Evolutionary conservation across 768 basidiomycete genomes (phyloP), one percentile per base, ranked within the genome.

Genomic region (Agaricus bisporus): DNA sequence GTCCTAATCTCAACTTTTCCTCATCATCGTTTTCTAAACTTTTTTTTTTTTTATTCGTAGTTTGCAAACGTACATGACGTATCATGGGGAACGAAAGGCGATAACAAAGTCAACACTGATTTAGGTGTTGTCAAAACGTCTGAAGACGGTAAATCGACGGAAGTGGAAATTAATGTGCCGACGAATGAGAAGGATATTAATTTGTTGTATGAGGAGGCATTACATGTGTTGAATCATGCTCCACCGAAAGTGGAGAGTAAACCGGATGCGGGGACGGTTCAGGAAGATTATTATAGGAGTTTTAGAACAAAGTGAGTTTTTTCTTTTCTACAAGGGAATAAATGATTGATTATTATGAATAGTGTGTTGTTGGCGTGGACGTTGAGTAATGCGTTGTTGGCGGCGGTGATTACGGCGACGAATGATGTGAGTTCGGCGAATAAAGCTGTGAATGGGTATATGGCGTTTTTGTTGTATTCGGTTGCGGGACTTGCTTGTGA

Each of bases 21-120:
- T 20, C 37, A 41, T 28, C 35, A 17, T 38, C 20, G 28, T 29
- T 22, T 6, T 3, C 15, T 18, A 42, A 11, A 28, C 56, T 61
- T 39, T 61, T 25, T 20, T 10, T 17, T 11, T 14, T 28, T 39
- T 14, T 35, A 37, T 37, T 17, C n/a, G 1, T 56, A 88, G 84
- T 91, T 92, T 59, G 83, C 89, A 2, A 92, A 92, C 63, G 88
- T 91, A 5, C 88, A 92, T 68, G 93, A 95, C 55, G 86, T 95
- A 9, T 92, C 90, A 4, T 95, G 94, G 94, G 93, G 94, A 36
- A 98, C 91, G 4, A 98, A 95, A 65, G 95, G 91, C 32, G 91
- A 90, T 69, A 94, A 93, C 74, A 94, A 85, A 63, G 79, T 87
- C 41, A 77, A 75, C 50, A 86, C 86, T 22, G 91, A 95, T 59